phyloP scores from a whole-genome alignment of 305 asterid species.

The Stenogyne calaminthoides region DNA sequence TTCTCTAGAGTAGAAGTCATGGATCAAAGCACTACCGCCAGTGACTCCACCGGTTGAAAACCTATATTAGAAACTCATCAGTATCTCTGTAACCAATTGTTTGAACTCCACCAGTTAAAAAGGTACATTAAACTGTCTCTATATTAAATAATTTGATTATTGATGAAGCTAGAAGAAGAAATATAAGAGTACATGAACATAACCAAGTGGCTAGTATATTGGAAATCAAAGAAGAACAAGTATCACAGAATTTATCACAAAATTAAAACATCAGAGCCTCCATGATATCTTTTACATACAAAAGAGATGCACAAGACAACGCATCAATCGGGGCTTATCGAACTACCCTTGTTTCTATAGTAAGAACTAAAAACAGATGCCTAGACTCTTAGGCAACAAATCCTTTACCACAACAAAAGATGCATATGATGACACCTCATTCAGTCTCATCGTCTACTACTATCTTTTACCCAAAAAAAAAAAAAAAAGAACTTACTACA shows the following conservation, averaged over 20 bases:
- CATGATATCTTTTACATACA: not conserved
- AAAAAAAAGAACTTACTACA: not conserved
- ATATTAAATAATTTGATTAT: not conserved
- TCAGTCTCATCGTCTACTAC: too few species aligned
- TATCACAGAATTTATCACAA: not conserved
- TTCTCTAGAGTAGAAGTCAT: constrained; percentile 57
- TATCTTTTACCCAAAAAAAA: not conserved
- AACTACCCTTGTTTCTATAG: not conserved
- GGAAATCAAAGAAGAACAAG: not conserved
- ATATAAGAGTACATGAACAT: not conserved
- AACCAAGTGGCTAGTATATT: not conserved
- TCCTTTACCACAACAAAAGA: too few species aligned
- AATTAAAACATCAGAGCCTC: not conserved
- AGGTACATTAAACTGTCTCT: constrained; percentile 41
- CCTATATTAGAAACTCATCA: constrained; percentile 42
- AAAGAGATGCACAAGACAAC: not conserved
- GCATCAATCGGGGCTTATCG: not conserved
- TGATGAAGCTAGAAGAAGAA: not conserved
- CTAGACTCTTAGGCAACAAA: not conserved
- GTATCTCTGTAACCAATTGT: not conserved
- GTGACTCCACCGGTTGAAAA: constrained; percentile 91
- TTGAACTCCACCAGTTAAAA: constrained; percentile 71
- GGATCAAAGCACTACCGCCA: constrained; percentile 79
- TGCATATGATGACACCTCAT: too few species aligned
- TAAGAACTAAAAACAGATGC: not conserved